Conservation (phyloP, 2,329 filamentous ascomycete species). For the Pleomassaria siparia region DNA sequence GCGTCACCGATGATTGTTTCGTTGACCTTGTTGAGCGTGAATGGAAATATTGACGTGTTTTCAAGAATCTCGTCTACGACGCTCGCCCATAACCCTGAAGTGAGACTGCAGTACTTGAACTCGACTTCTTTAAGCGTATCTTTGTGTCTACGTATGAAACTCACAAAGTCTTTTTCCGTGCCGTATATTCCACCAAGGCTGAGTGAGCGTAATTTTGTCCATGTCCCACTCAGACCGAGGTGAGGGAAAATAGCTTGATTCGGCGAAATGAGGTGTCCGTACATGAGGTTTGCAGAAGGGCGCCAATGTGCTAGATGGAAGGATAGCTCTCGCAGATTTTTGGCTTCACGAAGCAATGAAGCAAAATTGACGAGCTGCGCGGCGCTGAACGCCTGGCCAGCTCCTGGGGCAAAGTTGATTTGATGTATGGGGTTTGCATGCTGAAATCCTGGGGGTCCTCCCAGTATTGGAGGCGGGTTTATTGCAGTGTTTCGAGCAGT, state of each 20-base stretch:
- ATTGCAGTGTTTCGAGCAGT: not conserved
- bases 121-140: slow-evolving; percentile 17
- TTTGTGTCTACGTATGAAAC: slow-evolving; percentile 23
- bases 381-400: too few relatives aligned
- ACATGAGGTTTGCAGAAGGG: slow-evolving; percentile 3
- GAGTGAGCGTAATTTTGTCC: slow-evolving; percentile 24
- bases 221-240: slow-evolving; percentile 21
- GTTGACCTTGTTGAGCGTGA: slow-evolving; percentile 22
- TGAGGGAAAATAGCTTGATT: slow-evolving; percentile 8
- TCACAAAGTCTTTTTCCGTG: slow-evolving; percentile 15
- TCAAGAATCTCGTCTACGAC: slow-evolving; percentile 29
- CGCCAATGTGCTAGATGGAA: slow-evolving; percentile 18
- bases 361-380: slow-evolving; percentile 17
- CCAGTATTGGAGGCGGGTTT: too few relatives aligned
- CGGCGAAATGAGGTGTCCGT: slow-evolving; percentile 1
- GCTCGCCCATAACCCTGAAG: slow-evolving; percentile 24
- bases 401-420: too few relatives aligned
- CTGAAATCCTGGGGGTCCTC: too few relatives aligned
- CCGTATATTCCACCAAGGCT: slow-evolving; percentile 24
- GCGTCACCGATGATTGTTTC: slow-evolving; percentile 13
- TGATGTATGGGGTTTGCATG: too few relatives aligned
- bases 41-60: slow-evolving; percentile 16
- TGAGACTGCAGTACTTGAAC: slow-evolving; percentile 19
- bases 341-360: slow-evolving; percentile 16
- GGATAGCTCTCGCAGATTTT: slow-evolving; percentile 20